Evolutionary conservation across 164 flowering plant species (phyloP), one percentile per base, ranked within the genome.

Genomic region (Magnolia officinalis): DNA sequence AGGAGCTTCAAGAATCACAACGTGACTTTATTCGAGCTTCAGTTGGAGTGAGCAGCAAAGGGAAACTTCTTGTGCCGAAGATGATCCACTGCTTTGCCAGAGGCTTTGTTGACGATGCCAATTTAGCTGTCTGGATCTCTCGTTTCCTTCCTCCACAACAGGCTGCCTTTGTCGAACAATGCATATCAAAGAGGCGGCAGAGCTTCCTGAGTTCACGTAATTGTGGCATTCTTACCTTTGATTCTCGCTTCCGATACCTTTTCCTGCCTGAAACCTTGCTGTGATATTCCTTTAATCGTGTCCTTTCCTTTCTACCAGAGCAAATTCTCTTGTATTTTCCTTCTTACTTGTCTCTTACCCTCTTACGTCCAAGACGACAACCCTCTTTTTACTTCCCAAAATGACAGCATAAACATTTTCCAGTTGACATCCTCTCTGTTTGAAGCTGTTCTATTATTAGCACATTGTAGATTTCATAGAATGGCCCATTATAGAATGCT

Each of bases 201-300:
- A 85, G 87, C 79, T 81, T 87, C 63, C 87, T 91, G 31, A 84
- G 85, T 67, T 86, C 89, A 18, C 88, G 89, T 20, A 89, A 84
- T 78, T 89, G 90, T 75, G 89, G 86, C 45, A 82, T 92, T 72
- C 84, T 90, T 19, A 88, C 94, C 2, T 92, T 90, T 75, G 91
- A 92, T 78, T 90, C 91, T 45, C 90, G 85, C 14, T 92, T 92
- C 76, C 90, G 96, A 0, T 92, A 89, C 81, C 85, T 92, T 7
- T 88, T 92, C 84, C 75, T 88, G 24, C 96, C 90, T 0, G 76
- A 77, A 67, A 80, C 51, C 55, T 65, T 68, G 11, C 63, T 45
- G 2, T 80, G 72, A 78, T 49, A 29, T 68, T n/a, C 16, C 21
- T 16, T 31, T 13, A 16, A 45, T 6, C 1, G 7, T 49, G 26